Conservation (phyloP, 805 yeast genomes). For the Metschnikowia cubensis region DNA sequence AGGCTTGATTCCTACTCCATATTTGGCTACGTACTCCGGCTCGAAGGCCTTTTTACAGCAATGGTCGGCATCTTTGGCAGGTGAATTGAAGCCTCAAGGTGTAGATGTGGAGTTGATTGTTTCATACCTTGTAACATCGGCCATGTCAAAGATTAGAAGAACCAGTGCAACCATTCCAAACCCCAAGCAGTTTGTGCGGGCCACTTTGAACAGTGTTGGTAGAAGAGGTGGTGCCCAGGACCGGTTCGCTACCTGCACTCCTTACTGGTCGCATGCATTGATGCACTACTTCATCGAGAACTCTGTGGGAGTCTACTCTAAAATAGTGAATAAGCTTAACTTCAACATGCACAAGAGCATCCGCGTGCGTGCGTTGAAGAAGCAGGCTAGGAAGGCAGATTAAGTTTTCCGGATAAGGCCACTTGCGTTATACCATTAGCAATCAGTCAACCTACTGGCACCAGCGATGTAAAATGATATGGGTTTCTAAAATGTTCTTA, state of each 20-base stretch:
- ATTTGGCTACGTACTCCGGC: slow-evolving; percentile 90
- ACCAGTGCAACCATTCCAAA: slow-evolving; percentile 73
- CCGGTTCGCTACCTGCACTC: slow-evolving; percentile 80
- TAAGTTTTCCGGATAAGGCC: background rate
- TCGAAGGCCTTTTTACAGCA: slow-evolving; percentile 92
- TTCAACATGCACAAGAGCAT: slow-evolving; percentile 73
- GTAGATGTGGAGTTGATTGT: slow-evolving; percentile 84
- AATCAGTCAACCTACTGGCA: background rate
- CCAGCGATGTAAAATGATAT: too few species aligned
- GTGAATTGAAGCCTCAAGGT: slow-evolving; percentile 64
- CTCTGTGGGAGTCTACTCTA: slow-evolving; percentile 78
- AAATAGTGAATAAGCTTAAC: slow-evolving; percentile 65
- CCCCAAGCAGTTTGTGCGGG: slow-evolving; percentile 73
- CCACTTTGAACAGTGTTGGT: slow-evolving; percentile 68
- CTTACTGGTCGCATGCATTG: slow-evolving; percentile 90
- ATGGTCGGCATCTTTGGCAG: slow-evolving; percentile 88
- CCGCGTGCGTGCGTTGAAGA: slow-evolving; percentile 77
- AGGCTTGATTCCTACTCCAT: slow-evolving; percentile 89
- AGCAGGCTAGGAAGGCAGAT: slow-evolving; percentile 43
- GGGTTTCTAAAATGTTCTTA: too few species aligned
- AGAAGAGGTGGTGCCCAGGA: slow-evolving; percentile 92
- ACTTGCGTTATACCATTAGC: background rate
- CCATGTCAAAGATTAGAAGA: slow-evolving; percentile 90
- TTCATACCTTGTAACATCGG: slow-evolving; percentile 88
- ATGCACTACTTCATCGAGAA: slow-evolving; percentile 79